Evolutionary conservation across 768 basidiomycete genomes (phyloP).

Genomic region (Psilocybe tampanensis): DNA sequence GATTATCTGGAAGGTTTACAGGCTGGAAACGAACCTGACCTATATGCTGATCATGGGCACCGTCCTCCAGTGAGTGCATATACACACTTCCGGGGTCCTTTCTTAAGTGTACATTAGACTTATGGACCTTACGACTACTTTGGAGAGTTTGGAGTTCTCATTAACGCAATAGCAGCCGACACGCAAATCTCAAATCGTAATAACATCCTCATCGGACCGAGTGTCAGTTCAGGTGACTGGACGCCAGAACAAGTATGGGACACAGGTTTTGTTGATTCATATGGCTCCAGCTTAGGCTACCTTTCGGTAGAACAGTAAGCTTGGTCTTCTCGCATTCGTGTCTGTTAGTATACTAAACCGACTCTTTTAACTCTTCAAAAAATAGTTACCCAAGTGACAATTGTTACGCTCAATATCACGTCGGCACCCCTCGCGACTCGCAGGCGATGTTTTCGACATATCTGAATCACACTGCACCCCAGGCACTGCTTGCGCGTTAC

Average conservation of each 20-base stretch:
- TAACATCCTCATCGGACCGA: slow-evolving; percentile 64
- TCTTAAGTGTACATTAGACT: slow-evolving; percentile 5
- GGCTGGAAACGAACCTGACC: slow-evolving; percentile 70
- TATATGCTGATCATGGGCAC: slow-evolving; percentile 46
- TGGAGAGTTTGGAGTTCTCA: slow-evolving; percentile 53
- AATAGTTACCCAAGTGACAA: slow-evolving; percentile 63
- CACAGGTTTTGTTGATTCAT: slow-evolving; percentile 53
- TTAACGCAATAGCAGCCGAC: slow-evolving; percentile 45
- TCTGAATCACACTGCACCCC: slow-evolving; percentile 61
- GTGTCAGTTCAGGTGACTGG: slow-evolving; percentile 52
- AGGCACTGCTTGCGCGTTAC: slow-evolving; percentile 52
- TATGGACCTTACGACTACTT: slow-evolving; percentile 53
- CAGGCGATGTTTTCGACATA: slow-evolving; percentile 58
- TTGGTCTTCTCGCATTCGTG: slow-evolving; percentile 3
- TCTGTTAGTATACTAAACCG: neutral
- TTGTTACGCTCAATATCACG: slow-evolving; percentile 53
- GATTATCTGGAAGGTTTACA: slow-evolving; percentile 68
- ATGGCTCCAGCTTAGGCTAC: slow-evolving; percentile 38
- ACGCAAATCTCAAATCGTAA: slow-evolving; percentile 34
- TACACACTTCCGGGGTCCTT: neutral
- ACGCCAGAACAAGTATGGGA: slow-evolving; percentile 54
- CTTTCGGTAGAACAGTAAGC: slow-evolving; percentile 63
- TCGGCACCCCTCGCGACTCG: slow-evolving; percentile 42
- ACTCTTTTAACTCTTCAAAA: neutral
- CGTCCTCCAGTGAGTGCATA: slow-evolving; percentile 29